These are phyloP conservation scores for Lentinula sp. DNA, from an alignment of 768 basidiomycete genomes.

Conservation along the genomic window DNA sequence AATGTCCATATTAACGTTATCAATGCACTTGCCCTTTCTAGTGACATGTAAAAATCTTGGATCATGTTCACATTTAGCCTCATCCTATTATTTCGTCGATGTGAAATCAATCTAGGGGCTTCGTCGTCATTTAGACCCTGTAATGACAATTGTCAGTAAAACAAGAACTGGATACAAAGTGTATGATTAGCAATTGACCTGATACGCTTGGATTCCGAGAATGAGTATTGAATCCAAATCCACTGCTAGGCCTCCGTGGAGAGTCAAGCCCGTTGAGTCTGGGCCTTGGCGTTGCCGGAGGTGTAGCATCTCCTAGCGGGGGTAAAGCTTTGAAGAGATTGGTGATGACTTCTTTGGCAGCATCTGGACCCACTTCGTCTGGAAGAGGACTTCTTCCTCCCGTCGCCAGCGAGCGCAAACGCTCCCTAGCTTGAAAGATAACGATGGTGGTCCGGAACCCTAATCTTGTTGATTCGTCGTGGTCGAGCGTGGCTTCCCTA, in stretches of 20 bases:
- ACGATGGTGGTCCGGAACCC: slow-evolving; percentile 49
- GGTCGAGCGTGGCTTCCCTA: slow-evolving; percentile 42
- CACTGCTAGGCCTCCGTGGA: background rate
- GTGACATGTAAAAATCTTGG: background rate
- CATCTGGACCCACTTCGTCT: background rate
- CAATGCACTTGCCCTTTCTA: background rate
- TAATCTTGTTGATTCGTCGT: slow-evolving; percentile 50
- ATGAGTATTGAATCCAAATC: background rate
- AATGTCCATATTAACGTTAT: background rate
- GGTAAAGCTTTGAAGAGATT: slow-evolving; percentile 2
- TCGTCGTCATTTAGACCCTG: background rate
- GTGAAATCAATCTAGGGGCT: background rate
- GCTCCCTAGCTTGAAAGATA: slow-evolving; percentile 51
- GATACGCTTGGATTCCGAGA: background rate
- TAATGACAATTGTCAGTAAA: background rate
- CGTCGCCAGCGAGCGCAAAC: slow-evolving; percentile 26
- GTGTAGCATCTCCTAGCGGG: background rate
- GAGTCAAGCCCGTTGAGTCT: background rate
- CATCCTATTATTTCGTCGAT: background rate
- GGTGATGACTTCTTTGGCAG: background rate
- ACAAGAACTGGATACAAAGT: background rate
- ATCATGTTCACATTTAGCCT: background rate
- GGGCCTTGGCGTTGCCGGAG: background rate
- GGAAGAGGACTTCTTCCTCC: slow-evolving; percentile 16
- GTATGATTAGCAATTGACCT: slow-evolving; percentile 1